These are phyloP conservation scores for Venturia pyrina DNA, from an alignment of 2,329 filamentous ascomycete species.

Conservation along the genomic window DNA sequence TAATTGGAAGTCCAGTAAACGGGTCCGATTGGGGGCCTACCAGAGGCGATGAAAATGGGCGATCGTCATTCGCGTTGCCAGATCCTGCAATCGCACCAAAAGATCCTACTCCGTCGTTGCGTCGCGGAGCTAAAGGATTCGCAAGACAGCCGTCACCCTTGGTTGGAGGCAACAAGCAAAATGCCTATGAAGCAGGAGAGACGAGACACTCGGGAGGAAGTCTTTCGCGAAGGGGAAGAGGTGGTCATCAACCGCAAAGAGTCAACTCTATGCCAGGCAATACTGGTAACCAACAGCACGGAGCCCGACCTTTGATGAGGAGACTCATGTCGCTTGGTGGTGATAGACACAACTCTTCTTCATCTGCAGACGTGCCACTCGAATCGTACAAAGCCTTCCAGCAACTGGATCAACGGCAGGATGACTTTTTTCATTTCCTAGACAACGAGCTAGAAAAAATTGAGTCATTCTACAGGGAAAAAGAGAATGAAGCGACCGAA, in stretches of 20 bases:
- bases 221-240: constrained; percentile 24
- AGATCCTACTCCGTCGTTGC: neutral
- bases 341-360: constrained; percentile 22
- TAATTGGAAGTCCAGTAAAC: constrained; percentile 41
- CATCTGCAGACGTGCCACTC: constrained; percentile 38
- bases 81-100: constrained; percentile 43
- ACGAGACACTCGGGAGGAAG: constrained; percentile 18
- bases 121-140: neutral
- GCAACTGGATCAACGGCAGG: constrained; percentile 61
- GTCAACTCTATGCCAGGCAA: constrained; percentile 29
- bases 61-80: constrained; percentile 49
- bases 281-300: constrained; percentile 15
- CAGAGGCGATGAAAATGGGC: constrained; percentile 21
- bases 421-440: constrained; percentile 80
- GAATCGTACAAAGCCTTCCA: constrained; percentile 40
- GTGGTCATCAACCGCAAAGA: constrained; percentile 30
- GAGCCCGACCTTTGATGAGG: constrained; percentile 26
- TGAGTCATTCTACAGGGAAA: constrained; percentile 76
- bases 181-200: constrained; percentile 36
- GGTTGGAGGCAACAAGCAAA: constrained; percentile 13
- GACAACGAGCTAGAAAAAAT: constrained; percentile 84
- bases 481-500: constrained; percentile 74
- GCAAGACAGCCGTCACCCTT: neutral
- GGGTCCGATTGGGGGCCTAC: constrained; percentile 6
- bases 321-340: constrained; percentile 32